These are phyloP conservation scores for Podosphaera fusca DNA, from an alignment of 2,329 filamentous ascomycete genomes.

Conservation along the genomic window DNA sequence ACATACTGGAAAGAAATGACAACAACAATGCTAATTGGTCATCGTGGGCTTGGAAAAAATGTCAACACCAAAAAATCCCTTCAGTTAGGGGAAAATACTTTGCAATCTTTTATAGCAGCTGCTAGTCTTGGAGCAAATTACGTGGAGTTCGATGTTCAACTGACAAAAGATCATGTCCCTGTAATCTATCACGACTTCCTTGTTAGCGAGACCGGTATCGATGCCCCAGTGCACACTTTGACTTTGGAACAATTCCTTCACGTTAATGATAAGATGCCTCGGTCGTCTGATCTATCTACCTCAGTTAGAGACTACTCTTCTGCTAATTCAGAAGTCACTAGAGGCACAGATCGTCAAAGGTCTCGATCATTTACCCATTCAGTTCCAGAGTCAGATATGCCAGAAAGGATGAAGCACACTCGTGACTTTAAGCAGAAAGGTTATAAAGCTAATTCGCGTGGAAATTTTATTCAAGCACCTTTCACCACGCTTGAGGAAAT, in stretches of 20 bases:
- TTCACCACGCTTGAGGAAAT: slow-evolving; percentile 91
- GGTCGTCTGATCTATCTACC: slow-evolving; percentile 23
- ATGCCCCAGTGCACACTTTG: slow-evolving; percentile 84
- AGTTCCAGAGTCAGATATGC: slow-evolving; percentile 16
- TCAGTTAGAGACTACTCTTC: slow-evolving; percentile 16
- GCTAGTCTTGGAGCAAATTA: slow-evolving; percentile 71
- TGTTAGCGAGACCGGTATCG: slow-evolving; percentile 91
- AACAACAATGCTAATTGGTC: slow-evolving; percentile 60
- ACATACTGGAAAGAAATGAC: slow-evolving; percentile 92
- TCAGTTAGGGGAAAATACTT: slow-evolving; percentile 87
- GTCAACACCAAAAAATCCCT: slow-evolving; percentile 60
- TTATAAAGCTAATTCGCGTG: slow-evolving; percentile 85
- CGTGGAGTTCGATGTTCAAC: slow-evolving; percentile 67
- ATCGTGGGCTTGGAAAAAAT: slow-evolving; percentile 74
- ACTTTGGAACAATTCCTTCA: slow-evolving; percentile 92
- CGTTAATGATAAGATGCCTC: slow-evolving; percentile 31
- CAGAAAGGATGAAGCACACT: slow-evolving; percentile 92
- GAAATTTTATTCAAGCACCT: slow-evolving; percentile 83
- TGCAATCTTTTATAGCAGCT: slow-evolving; percentile 87
- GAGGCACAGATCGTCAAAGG: slow-evolving; percentile 14
- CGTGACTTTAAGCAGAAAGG: slow-evolving; percentile 85
- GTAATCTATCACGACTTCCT: slow-evolving; percentile 98
- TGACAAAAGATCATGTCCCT: slow-evolving; percentile 96
- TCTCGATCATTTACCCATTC: slow-evolving; percentile 16
- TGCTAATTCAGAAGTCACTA: slow-evolving; percentile 7